These are phyloP conservation scores for Amyloporia xantha DNA, from an alignment of 768 basidiomycete genomes.

Conservation along the genomic window DNA sequence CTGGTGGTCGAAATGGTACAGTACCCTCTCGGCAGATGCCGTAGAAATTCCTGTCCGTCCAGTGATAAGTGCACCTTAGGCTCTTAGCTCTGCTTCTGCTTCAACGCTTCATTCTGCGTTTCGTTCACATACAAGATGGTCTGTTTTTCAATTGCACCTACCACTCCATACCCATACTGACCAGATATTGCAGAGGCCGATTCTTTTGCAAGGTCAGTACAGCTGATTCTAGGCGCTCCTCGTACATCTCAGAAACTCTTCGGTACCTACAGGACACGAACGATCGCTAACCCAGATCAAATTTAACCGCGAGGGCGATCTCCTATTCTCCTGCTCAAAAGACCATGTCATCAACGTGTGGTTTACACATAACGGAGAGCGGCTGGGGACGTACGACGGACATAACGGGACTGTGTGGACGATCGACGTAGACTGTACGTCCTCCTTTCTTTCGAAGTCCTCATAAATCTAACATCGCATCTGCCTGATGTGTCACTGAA, in stretches of 20 bases:
- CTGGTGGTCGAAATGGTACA: too few relatives aligned
- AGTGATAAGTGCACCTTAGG: too few relatives aligned
- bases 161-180: too few relatives aligned
- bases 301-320: conserved; percentile 94
- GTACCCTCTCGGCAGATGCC: too few relatives aligned
- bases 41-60: too few relatives aligned
- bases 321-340: conserved; percentile 94
- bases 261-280: conserved; percentile 72
- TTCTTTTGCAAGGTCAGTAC: conserved; percentile 27
- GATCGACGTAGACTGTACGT: conserved; percentile 88
- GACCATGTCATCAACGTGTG: conserved; percentile 94
- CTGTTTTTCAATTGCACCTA: too few relatives aligned
- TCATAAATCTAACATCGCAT: not conserved
- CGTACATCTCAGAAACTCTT: not conserved
- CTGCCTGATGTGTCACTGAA: too few relatives aligned
- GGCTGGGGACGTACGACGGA: conserved; percentile 93
- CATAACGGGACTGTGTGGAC: conserved; percentile 98
- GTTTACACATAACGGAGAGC: conserved; percentile 96
- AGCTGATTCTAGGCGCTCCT: not conserved
- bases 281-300: conserved; percentile 96
- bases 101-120: too few relatives aligned
- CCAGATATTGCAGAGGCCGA: conserved; percentile 28
- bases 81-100: too few relatives aligned
- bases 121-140: too few relatives aligned
- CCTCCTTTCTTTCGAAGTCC: not conserved